Evolutionary conservation across 768 basidiomycete species (phyloP).

Genomic region (Leccinum variicolor): DNA sequence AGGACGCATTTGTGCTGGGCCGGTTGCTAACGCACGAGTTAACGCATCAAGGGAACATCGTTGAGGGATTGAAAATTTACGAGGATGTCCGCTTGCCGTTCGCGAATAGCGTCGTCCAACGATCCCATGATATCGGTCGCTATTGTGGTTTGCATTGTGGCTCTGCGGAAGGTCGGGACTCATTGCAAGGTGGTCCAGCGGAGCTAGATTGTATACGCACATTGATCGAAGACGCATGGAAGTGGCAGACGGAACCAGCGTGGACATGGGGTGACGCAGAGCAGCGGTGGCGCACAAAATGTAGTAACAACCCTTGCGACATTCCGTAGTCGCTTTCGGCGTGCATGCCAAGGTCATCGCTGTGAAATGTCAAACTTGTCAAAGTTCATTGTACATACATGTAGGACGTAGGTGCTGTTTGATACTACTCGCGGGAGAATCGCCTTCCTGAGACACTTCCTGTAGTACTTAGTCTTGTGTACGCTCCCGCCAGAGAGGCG

Average conservation of each 20-base stretch:
- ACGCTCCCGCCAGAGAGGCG: no score
- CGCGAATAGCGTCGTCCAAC: slow-evolving; percentile 19
- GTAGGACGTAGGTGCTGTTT: no score
- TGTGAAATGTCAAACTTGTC: not conserved
- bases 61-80: slow-evolving; percentile 29
- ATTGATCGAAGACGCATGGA: not conserved
- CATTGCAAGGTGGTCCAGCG: not conserved
- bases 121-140: slow-evolving; percentile 18
- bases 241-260: not conserved
- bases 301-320: not conserved
- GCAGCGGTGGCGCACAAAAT: not conserved
- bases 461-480: no score
- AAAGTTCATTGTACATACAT: not conserved
- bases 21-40: slow-evolving; percentile 23
- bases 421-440: no score
- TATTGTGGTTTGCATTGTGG: slow-evolving; percentile 11
- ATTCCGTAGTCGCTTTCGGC: not conserved
- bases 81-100: slow-evolving; percentile 32
- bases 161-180: not conserved
- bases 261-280: not conserved
- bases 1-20: slow-evolving; percentile 33
- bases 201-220: not conserved
- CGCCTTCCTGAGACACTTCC: no score
- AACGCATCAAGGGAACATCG: slow-evolving; percentile 23
- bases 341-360: not conserved